Evolutionary conservation across 2,329 filamentous ascomycete genomes (phyloP).

Genomic region (Calonectria fujianensis): DNA sequence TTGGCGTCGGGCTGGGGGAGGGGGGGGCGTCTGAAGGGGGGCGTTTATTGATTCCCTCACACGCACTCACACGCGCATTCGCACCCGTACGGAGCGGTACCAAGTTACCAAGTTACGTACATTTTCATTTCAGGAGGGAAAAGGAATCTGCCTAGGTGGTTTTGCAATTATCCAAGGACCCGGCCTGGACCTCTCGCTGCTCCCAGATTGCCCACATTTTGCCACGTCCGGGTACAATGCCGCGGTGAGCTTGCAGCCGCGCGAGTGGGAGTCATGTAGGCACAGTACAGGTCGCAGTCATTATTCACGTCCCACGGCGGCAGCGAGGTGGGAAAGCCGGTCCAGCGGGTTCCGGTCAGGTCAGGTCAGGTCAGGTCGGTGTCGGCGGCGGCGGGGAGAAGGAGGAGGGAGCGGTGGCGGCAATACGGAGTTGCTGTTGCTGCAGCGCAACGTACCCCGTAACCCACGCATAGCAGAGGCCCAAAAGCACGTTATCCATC

Average conservation of each 20-base stretch:
- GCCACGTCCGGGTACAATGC: slow-evolving; percentile 10
- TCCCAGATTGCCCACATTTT: slow-evolving; percentile 19
- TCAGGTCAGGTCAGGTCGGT: slow-evolving; percentile 15
- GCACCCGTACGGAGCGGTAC: slow-evolving; percentile 35
- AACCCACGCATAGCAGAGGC: not conserved
- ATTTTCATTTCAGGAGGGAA: slow-evolving; percentile 24
- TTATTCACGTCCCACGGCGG: slow-evolving; percentile 28
- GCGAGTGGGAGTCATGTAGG: not conserved
- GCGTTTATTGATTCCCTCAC: slow-evolving; percentile 37
- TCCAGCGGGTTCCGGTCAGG: slow-evolving; percentile 40
- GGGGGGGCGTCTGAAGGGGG: slow-evolving; percentile 38
- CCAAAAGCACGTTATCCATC: slow-evolving; percentile 31
- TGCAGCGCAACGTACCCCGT: not conserved
- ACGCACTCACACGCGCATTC: slow-evolving; percentile 40
- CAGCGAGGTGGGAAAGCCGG: slow-evolving; percentile 32
- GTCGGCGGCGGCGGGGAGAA: slow-evolving; percentile 1
- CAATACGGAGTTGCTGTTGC: slow-evolving; percentile 1
- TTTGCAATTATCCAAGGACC: slow-evolving; percentile 17
- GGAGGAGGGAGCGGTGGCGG: slow-evolving; percentile 22
- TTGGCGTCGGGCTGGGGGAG: slow-evolving; percentile 44
- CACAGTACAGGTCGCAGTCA: not conserved
- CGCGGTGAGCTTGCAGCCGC: not conserved
- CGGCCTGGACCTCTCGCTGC: not conserved
- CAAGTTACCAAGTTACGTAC: slow-evolving; percentile 7
- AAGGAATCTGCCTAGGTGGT: slow-evolving; percentile 12